Percentiles rank a stretch among this genome's conserved stretches.
These are phyloP conservation scores for Mycena rosella DNA, from an alignment of 768 basidiomycete genomes.

Conservation along the genomic window DNA sequence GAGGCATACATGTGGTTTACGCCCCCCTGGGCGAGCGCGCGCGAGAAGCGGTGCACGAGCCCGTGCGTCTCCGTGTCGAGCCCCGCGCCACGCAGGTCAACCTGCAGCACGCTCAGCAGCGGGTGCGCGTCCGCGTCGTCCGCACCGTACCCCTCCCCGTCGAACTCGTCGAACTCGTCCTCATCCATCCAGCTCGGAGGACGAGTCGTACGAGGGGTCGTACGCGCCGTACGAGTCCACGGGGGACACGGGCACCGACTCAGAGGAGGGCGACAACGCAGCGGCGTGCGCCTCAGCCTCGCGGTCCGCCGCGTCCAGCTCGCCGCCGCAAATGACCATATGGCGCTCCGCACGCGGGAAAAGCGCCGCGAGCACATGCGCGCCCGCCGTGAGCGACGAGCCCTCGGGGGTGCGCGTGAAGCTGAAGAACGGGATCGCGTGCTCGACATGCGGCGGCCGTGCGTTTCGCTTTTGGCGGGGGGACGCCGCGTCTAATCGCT, in stretches of 20 bases:
- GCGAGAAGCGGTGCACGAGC: slow-evolving; percentile 81
- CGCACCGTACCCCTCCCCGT: slow-evolving; percentile 27
- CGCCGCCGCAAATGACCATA: slow-evolving; percentile 80
- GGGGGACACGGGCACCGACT: slow-evolving; percentile 9
- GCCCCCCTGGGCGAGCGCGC: slow-evolving; percentile 75
- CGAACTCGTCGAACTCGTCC: slow-evolving; percentile 51
- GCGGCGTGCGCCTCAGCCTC: slow-evolving; percentile 34
- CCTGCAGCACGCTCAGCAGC: slow-evolving; percentile 59
- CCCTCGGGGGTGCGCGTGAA: slow-evolving; percentile 84
- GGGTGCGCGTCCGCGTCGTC: slow-evolving; percentile 38
- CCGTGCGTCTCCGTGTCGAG: slow-evolving; percentile 84
- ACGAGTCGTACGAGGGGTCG: too few species aligned
- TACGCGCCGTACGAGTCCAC: too few species aligned
- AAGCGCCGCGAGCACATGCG: slow-evolving; percentile 72
- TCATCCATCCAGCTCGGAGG: too few species aligned
- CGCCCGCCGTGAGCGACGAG: slow-evolving; percentile 81
- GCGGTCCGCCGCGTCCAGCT: slow-evolving; percentile 71
- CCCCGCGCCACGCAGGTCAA: slow-evolving; percentile 75
- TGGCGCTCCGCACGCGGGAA: slow-evolving; percentile 81
- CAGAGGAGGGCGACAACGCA: slow-evolving; percentile 6
- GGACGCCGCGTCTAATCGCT: too few species aligned
- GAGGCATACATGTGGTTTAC: slow-evolving; percentile 90
- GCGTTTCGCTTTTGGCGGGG: too few species aligned
- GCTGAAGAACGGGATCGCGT: slow-evolving; percentile 79
- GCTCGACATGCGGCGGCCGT: slow-evolving; percentile 23